These are phyloP conservation scores for Stephanodiscus minutulus DNA, from an alignment of 108 stramenopile genomes.

Conservation along the genomic window DNA sequence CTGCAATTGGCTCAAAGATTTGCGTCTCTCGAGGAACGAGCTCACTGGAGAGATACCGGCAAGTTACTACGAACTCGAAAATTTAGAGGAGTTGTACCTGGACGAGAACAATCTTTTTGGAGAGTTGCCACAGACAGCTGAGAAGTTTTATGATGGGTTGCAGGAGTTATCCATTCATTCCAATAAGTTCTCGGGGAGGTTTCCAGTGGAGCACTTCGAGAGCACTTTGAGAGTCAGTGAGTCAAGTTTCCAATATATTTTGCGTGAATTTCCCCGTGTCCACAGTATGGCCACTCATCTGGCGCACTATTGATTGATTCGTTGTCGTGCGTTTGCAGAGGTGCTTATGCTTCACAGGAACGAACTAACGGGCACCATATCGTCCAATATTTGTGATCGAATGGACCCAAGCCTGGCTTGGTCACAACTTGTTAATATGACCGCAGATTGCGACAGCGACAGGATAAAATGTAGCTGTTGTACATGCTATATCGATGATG, in stretches of 20 bases:
- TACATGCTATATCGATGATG: slow-evolving; percentile 12
- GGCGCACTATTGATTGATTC: not conserved
- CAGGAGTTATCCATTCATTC: slow-evolving; percentile 23
- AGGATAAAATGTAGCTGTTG: slow-evolving; percentile 26
- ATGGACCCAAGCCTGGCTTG: slow-evolving; percentile 15
- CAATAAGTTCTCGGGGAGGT: slow-evolving; percentile 29
- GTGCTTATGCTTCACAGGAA: slow-evolving; percentile 25
- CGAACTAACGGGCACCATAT: slow-evolving; percentile 24
- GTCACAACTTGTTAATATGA: slow-evolving; percentile 11
- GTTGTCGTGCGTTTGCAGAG: slow-evolving; percentile 1
- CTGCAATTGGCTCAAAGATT: slow-evolving; percentile 32
- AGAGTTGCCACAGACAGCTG: slow-evolving; percentile 14
- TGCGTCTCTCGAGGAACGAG: slow-evolving; percentile 36
- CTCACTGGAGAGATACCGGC: slow-evolving; percentile 32
- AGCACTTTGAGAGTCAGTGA: slow-evolving; percentile 21
- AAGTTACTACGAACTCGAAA: slow-evolving; percentile 13
- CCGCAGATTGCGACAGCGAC: slow-evolving; percentile 26
- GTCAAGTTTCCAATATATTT: not conserved
- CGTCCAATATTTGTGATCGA: slow-evolving; percentile 23
- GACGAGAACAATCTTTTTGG: slow-evolving; percentile 16
- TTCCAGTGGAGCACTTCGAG: slow-evolving; percentile 36
- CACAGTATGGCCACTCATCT: not conserved
- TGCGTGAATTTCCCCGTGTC: not conserved
- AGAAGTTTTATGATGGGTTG: slow-evolving; percentile 19
- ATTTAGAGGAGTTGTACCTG: slow-evolving; percentile 17